Percentiles rank a stretch among this genome's conserved stretches.
Conservation (phyloP, 768 basidiomycete species). For the Naganishia onofrii region DNA sequence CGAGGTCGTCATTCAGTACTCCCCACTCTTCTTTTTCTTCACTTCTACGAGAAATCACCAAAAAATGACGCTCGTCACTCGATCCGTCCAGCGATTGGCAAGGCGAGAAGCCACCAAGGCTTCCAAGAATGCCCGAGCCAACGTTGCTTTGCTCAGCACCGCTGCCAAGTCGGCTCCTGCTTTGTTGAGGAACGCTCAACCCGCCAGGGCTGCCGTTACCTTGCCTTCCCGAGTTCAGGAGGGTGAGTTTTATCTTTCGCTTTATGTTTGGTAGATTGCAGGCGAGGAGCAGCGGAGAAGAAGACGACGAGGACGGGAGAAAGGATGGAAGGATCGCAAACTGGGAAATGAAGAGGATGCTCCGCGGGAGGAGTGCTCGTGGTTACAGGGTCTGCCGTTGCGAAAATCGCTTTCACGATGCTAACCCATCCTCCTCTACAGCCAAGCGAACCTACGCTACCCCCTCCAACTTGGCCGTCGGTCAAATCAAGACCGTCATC, state of each 20-base stretch:
- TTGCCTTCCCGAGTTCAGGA: slow-evolving; percentile 35
- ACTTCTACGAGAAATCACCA: slow-evolving; percentile 16
- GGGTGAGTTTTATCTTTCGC: slow-evolving; percentile 24
- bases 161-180: slow-evolving; percentile 43
- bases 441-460: slow-evolving; percentile 78
- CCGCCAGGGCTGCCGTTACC: slow-evolving; percentile 36
- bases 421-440: neutral
- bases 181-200: slow-evolving; percentile 29
- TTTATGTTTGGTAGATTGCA: neutral
- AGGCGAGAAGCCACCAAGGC: slow-evolving; percentile 42
- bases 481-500: slow-evolving; percentile 95
- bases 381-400: neutral
- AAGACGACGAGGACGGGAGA: neutral
- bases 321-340: neutral
- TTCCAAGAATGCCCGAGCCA: slow-evolving; percentile 43
- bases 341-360: neutral
- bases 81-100: slow-evolving; percentile 50
- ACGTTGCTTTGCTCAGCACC: slow-evolving; percentile 49
- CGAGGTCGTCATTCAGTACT: slow-evolving; percentile 21
- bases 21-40: slow-evolving; percentile 4
- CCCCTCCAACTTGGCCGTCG: slow-evolving; percentile 70
- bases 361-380: neutral
- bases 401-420: neutral
- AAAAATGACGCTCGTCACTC: slow-evolving; percentile 51
- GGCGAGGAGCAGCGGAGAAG: neutral